Base-by-base conservation (phyloP, 345 rosid species). In the Aegle marmelos region DNA sequence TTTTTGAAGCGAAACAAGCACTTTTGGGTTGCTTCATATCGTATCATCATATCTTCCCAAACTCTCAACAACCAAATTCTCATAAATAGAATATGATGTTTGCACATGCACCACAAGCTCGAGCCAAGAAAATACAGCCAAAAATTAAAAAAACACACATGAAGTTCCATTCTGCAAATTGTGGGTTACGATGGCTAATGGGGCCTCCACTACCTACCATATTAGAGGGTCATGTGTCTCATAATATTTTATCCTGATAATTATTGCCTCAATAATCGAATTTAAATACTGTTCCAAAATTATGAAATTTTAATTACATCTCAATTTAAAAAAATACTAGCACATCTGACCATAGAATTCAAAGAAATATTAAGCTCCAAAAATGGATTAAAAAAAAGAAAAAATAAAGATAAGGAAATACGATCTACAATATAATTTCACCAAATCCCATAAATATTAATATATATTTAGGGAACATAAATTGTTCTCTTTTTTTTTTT, bases 101-200 rank as follows among this genome's bases (percentile, higher is more conserved):
- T 71, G 78, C 83, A 28, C 54, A 64, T 72, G 80, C 69, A 69
- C 24, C 76, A 61, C 53, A 68, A 57, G 68, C 28, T 76, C 39
- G 33, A 70, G 78, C 75, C 82, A 80, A 75, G 82, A 70, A 79
- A 78, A 81, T 76, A 74, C 68, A 64, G 77, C 76, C 81, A 76
- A 70, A 73, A 71, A 39, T 2, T 1, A 54, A 25, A 9, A 34
- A 13, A 45, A 13, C 1, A 34, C 77, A 57, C 70, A 64, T 34
- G 60, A 75, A 41, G 68, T 66, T 54, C 41, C 28, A n/a, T 31
- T 41, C 30, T 63, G 50, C 56, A 16, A 68, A 17, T 56, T 79
- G 87, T 68, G 77, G 84, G 73, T 62, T 79, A 73, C 78, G 39
- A 67, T 28, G 81, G 71, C 21, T 41, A 5, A 54, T 74, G 81